Percentiles rank a stretch among this genome's conserved stretches.
phyloP scores from a whole-genome alignment of 306 rosid genomes.

The Fragaria iinumae region DNA sequence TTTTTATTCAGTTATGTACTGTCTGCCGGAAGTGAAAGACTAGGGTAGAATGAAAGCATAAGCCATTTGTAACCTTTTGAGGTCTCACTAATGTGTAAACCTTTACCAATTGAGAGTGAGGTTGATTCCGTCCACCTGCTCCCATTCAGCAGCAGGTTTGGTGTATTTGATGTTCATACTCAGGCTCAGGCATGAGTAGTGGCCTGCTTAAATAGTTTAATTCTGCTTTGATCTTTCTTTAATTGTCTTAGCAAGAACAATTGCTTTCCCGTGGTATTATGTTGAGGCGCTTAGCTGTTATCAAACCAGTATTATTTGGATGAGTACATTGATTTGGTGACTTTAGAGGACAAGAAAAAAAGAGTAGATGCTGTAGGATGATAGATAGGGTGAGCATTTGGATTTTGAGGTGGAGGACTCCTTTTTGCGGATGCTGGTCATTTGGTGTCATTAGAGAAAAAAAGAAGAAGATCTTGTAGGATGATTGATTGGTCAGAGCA shows the following conservation, averaged over 20 bases:
- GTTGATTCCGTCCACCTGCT: neutral
- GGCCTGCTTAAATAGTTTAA: neutral
- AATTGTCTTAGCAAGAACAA: neutral
- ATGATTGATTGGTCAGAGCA: conserved; percentile 1
- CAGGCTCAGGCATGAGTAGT: neutral
- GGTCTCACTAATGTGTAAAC: neutral
- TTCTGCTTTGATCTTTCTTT: conserved; percentile 4
- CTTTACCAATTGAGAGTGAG: neutral
- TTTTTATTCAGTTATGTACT: neutral
- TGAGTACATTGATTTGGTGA: neutral
- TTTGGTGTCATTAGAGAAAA: neutral
- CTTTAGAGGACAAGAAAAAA: neutral
- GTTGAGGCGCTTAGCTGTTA: neutral
- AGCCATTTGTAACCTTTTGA: neutral
- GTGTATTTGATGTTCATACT: neutral
- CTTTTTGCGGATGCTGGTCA: neutral
- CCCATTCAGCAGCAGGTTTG: neutral
- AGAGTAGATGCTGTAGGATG: too few relatives aligned
- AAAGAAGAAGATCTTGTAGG: neutral
- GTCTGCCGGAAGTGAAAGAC: neutral
- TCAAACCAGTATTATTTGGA: neutral
- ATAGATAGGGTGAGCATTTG: neutral
- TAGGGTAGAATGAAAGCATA: neutral
- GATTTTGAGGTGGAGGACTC: neutral
- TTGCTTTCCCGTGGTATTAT: neutral